Evolutionary conservation across 345 rosid species (phyloP).

Genomic region (Lenwebbia sp.): DNA sequence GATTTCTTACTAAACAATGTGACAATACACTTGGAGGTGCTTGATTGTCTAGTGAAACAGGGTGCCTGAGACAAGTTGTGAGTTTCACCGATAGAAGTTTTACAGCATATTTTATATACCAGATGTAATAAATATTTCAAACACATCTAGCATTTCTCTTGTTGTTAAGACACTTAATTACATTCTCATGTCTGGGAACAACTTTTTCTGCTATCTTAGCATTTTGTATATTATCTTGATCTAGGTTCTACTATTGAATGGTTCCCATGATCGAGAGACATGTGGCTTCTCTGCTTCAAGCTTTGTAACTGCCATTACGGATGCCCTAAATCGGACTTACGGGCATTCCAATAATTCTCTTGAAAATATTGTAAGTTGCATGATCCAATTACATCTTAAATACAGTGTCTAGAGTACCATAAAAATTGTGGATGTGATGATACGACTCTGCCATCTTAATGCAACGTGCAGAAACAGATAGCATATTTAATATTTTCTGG

Average conservation of each 20-base stretch:
- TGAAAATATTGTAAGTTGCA: conserved; percentile 45
- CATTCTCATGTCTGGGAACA: not conserved
- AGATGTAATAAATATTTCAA: not conserved
- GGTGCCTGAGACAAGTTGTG: not conserved
- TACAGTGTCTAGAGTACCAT: not conserved
- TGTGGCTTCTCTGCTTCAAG: conserved; percentile 65
- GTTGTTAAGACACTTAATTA: not conserved
- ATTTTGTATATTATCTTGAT: not conserved
- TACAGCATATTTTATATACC: not conserved
- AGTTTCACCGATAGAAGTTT: not conserved
- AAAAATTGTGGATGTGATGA: not conserved
- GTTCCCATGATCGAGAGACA: conserved; percentile 81
- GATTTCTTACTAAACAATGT: not conserved
- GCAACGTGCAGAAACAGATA: not conserved
- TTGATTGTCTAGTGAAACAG: not conserved
- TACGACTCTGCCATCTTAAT: not conserved
- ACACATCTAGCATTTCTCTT: not conserved
- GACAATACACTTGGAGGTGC: not conserved
- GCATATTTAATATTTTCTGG: not conserved
- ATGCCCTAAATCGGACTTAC: conserved; percentile 66
- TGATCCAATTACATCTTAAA: not conserved
- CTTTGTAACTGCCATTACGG: conserved; percentile 70
- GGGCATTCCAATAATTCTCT: conserved; percentile 61
- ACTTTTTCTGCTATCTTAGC: not conserved
- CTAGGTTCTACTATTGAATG: conserved; percentile 72